These are phyloP conservation scores for Saccharum officinarum DNA, from an alignment of 176 grass and related monocot species.

Conservation along the genomic window DNA sequence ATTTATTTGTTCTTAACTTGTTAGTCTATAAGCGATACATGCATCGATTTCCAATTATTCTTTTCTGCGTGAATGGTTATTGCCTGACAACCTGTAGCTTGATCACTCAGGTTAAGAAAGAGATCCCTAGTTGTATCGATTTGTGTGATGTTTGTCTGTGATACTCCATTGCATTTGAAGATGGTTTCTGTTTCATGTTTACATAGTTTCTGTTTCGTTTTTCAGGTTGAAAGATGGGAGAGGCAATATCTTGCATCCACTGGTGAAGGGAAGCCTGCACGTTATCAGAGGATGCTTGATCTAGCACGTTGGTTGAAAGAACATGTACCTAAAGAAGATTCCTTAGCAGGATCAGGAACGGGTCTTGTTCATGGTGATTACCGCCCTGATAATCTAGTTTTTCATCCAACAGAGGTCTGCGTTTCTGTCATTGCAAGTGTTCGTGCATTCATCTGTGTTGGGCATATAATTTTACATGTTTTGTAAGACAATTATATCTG, in stretches of 20 bases:
- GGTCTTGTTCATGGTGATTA: conserved; percentile 96
- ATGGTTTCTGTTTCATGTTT: conserved; percentile 19
- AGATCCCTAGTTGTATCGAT: background rate
- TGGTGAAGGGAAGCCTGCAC: conserved; percentile 72
- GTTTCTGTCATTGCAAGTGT: conserved; percentile 15
- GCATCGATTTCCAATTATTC: background rate
- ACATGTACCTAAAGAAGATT: conserved; percentile 75
- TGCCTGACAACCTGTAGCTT: background rate
- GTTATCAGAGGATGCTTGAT: conserved; percentile 82
- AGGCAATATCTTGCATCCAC: conserved; percentile 85
- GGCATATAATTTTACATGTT: conserved; percentile 4
- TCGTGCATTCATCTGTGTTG: conserved; percentile 2
- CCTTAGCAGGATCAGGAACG: conserved; percentile 45
- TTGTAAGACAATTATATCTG: background rate
- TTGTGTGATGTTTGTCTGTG: background rate
- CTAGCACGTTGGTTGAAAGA: conserved; percentile 75
- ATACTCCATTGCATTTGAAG: conserved; percentile 8
- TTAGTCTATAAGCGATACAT: too few relatives aligned
- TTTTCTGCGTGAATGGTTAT: background rate
- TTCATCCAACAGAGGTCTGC: conserved; percentile 81
- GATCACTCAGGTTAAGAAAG: conserved; percentile 1
- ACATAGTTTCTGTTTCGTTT: background rate
- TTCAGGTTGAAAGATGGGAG: conserved; percentile 86
- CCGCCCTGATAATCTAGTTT: conserved; percentile 87
- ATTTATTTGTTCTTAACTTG: background rate